phyloP scores from a whole-genome alignment of 148 eudicot genomes.

The Pouteria glomerata region DNA sequence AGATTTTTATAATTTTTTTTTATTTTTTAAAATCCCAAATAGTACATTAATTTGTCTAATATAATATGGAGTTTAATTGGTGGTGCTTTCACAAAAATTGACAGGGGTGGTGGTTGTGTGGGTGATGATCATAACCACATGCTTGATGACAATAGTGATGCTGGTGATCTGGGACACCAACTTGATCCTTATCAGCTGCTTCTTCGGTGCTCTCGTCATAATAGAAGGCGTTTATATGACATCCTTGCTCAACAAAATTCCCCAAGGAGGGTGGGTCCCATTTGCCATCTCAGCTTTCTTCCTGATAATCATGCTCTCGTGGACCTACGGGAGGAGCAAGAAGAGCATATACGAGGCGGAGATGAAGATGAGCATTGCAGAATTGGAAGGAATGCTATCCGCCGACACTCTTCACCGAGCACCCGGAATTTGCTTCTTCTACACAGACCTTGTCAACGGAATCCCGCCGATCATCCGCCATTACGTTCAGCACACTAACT shows the following conservation, averaged over 20 bases:
- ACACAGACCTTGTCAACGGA: constrained; percentile 28
- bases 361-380: constrained; percentile 7
- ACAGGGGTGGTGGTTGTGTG: constrained; percentile 34
- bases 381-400: neutral
- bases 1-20: too few species aligned
- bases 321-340: constrained; percentile 27
- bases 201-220: constrained; percentile 14
- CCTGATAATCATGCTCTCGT: constrained; percentile 12
- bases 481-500: constrained; percentile 26
- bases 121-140: constrained; percentile 44
- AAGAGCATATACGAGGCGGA: constrained; percentile 14
- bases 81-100: too few species aligned
- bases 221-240: constrained; percentile 27
- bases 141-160: constrained; percentile 29
- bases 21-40: too few species aligned
- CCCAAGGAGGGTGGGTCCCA: constrained; percentile 44
- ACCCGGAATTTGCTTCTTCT: constrained; percentile 34
- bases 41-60: too few species aligned
- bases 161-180: constrained; percentile 31
- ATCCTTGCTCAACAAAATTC: constrained; percentile 28
- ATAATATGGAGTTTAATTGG: too few species aligned
- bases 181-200: constrained; percentile 13
- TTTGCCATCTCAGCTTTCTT: constrained; percentile 30
- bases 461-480: constrained; percentile 32
- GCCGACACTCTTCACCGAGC: neutral